Evolutionary conservation across 2,329 filamentous ascomycete species (phyloP).

Genomic region (Diaporthe capsici): DNA sequence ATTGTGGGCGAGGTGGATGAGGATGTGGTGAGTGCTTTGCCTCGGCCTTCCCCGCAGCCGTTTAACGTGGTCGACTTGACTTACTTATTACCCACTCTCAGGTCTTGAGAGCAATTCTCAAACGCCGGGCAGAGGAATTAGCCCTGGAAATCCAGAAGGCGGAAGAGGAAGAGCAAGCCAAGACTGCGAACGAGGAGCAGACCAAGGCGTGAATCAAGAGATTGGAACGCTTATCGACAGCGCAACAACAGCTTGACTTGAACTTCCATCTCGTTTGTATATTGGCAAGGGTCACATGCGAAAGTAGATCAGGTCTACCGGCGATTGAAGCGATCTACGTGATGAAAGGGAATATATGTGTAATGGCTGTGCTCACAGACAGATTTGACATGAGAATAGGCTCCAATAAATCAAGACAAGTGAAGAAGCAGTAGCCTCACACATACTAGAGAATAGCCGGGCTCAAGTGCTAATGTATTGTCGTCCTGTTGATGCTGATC

Average conservation of each 20-base stretch:
- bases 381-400: too few relatives aligned
- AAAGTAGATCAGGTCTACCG: too few relatives aligned
- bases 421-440: too few relatives aligned
- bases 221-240: background rate
- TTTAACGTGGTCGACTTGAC: background rate
- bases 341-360: too few relatives aligned
- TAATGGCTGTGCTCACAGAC: too few relatives aligned
- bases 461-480: too few relatives aligned
- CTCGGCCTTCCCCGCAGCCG: background rate
- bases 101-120: background rate
- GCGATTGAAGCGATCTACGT: too few relatives aligned
- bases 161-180: background rate
- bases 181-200: background rate
- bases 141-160: background rate
- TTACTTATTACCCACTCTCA: background rate
- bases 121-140: background rate
- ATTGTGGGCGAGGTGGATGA: background rate
- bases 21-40: background rate
- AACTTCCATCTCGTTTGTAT: background rate
- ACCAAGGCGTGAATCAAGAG: background rate
- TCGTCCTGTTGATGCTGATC: too few relatives aligned
- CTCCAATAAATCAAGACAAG: too few relatives aligned
- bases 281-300: too few relatives aligned
- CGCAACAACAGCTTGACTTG: background rate
- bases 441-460: too few relatives aligned